Evolutionary conservation across 371 early-diverging fungal species (phyloP).

Genomic region (Choanephora cucurbitarum): DNA sequence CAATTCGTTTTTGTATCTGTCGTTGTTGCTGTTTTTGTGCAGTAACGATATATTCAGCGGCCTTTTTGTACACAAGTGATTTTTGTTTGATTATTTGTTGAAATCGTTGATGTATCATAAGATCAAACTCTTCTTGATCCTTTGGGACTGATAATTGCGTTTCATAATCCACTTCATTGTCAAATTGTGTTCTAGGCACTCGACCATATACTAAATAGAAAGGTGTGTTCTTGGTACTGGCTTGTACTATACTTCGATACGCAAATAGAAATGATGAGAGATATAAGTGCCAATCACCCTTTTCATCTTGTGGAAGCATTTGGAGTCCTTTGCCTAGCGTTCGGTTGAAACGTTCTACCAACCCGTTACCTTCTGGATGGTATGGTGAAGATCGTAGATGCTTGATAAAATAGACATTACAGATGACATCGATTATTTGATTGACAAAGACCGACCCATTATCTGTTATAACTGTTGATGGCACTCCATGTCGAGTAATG

Average conservation of each 20-base stretch:
- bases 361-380: conserved; percentile 1
- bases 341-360: neutral
- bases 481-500: neutral
- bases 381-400: neutral
- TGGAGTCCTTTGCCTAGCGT: neutral
- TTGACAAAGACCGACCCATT: neutral
- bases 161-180: no score
- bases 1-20: no score
- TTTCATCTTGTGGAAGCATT: neutral
- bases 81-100: no score
- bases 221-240: conserved; percentile 3
- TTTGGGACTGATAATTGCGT: no score
- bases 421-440: neutral
- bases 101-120: no score
- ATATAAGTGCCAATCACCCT: conserved; percentile 3
- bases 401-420: no score
- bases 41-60: no score
- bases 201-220: conserved; percentile 3
- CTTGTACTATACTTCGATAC: conserved; percentile 1
- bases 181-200: neutral
- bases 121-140: no score
- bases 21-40: no score
- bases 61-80: no score
- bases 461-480: neutral
- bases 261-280: conserved; percentile 1